Conservation (phyloP, 2,329 filamentous ascomycete species). For the Erysiphe pulchra region DNA sequence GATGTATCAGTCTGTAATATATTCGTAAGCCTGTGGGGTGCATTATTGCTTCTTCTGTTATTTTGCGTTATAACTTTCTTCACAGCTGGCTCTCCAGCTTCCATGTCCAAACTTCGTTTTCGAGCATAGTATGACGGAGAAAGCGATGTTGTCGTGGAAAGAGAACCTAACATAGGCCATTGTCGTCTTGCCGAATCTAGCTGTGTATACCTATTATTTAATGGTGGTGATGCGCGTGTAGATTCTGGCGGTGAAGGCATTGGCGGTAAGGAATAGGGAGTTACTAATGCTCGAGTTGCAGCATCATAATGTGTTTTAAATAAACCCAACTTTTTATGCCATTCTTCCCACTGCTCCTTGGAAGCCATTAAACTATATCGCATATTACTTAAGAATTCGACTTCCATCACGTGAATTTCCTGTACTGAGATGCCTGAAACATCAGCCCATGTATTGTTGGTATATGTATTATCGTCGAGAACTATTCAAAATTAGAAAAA, state of each 20-base stretch:
- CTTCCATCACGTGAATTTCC: slow-evolving; percentile 97
- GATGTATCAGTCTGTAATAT: too few relatives aligned
- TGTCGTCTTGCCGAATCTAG: not conserved
- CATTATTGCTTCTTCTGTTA: not conserved
- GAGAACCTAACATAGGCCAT: not conserved
- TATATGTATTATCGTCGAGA: slow-evolving; percentile 95
- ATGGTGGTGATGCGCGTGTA: slow-evolving; percentile 20
- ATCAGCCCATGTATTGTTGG: slow-evolving; percentile 98
- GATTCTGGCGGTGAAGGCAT: slow-evolving; percentile 17
- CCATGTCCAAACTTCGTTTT: slow-evolving; percentile 33
- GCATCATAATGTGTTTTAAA: slow-evolving; percentile 42
- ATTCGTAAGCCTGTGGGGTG: too few relatives aligned
- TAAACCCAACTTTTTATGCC: slow-evolving; percentile 59
- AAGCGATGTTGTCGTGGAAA: not conserved
- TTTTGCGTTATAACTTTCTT: slow-evolving; percentile 18
- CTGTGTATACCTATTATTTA: slow-evolving; percentile 10
- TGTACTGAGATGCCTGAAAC: slow-evolving; percentile 82
- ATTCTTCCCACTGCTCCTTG: slow-evolving; percentile 61
- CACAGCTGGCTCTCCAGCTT: slow-evolving; percentile 25
- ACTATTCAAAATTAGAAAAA: slow-evolving; percentile 23
- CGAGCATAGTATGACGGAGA: slow-evolving; percentile 13
- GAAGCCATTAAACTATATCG: slow-evolving; percentile 79
- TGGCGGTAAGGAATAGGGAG: slow-evolving; percentile 7
- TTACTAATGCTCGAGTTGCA: slow-evolving; percentile 8
- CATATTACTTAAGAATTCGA: slow-evolving; percentile 98